phyloP scores from a whole-genome alignment of 371 early-diverging fungal species.

The Mortierella sp. region DNA sequence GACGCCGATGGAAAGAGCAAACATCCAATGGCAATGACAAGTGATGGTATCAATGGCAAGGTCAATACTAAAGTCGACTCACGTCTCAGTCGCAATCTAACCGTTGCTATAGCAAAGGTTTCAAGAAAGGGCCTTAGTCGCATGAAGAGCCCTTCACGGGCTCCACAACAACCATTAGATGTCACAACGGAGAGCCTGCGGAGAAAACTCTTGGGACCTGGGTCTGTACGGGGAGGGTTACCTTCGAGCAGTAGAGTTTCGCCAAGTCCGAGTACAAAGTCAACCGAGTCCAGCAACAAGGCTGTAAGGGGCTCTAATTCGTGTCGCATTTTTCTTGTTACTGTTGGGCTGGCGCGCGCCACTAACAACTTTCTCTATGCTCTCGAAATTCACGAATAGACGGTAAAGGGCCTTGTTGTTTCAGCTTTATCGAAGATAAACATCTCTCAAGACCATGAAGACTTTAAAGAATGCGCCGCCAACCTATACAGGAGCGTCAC shows the following conservation, averaged over 20 bases:
- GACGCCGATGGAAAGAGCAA: constrained; percentile 11
- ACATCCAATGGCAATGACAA: neutral
- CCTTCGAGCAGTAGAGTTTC: constrained; percentile 4
- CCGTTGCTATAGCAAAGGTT: neutral
- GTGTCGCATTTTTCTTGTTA: neutral
- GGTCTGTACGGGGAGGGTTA: constrained; percentile 25
- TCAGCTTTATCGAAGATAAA: constrained; percentile 29
- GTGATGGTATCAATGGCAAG: neutral
- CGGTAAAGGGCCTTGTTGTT: constrained; percentile 20
- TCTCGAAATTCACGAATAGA: constrained; percentile 8
- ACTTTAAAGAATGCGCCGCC: constrained; percentile 29
- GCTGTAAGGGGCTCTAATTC: constrained; percentile 13
- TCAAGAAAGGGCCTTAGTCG: constrained; percentile 23
- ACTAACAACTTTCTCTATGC: neutral
- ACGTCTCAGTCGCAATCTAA: no score
- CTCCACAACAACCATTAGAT: constrained; percentile 33
- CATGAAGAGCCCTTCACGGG: constrained; percentile 35
- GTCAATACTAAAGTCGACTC: neutral
- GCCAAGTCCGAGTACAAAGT: constrained; percentile 15
- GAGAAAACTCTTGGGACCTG: constrained; percentile 31
- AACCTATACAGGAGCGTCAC: constrained; percentile 37
- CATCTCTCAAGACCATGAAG: constrained; percentile 24
- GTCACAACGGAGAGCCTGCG: constrained; percentile 36
- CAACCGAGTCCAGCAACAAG: constrained; percentile 34
- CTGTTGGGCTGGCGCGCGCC: neutral